Conservation (phyloP, 345 rosid genomes). For the Theobroma cacao region DNA sequence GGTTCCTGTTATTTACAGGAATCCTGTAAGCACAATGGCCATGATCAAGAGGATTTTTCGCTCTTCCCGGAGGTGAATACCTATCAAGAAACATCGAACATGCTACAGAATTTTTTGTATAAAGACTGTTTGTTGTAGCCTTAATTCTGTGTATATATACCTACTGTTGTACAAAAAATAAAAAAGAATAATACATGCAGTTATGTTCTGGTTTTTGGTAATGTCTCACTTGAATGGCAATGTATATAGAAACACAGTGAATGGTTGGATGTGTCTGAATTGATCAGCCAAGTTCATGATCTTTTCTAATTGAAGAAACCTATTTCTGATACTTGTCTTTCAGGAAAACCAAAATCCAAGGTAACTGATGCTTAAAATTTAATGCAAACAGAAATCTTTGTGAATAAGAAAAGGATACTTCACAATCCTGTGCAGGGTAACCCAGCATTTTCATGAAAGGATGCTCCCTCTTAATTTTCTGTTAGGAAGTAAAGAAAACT, state of each 20-base stretch:
- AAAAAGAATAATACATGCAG: not conserved
- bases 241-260: not conserved
- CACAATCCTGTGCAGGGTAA: conserved; percentile 8
- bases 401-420: conserved; percentile 29
- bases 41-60: conserved; percentile 48
- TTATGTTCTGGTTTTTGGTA: not conserved
- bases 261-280: not conserved
- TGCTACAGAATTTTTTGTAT: not conserved
- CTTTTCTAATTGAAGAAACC: not conserved
- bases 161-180: not conserved
- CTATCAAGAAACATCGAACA: not conserved
- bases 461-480: not conserved
- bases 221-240: not conserved
- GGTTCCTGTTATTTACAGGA: conserved; percentile 28
- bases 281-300: not conserved
- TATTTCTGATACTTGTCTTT: not conserved
- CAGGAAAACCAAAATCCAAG: not conserved
- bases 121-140: not conserved
- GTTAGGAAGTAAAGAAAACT: not conserved
- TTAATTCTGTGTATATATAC: conserved; percentile 15
- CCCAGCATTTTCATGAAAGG: conserved; percentile 19
- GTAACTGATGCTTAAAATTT: conserved; percentile 19
- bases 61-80: conserved; percentile 29
- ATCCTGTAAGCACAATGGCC: conserved; percentile 50
- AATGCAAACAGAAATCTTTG: conserved; percentile 14